phyloP scores from a whole-genome alignment of 2,329 filamentous ascomycete genomes.

The Fusarium redolens region DNA sequence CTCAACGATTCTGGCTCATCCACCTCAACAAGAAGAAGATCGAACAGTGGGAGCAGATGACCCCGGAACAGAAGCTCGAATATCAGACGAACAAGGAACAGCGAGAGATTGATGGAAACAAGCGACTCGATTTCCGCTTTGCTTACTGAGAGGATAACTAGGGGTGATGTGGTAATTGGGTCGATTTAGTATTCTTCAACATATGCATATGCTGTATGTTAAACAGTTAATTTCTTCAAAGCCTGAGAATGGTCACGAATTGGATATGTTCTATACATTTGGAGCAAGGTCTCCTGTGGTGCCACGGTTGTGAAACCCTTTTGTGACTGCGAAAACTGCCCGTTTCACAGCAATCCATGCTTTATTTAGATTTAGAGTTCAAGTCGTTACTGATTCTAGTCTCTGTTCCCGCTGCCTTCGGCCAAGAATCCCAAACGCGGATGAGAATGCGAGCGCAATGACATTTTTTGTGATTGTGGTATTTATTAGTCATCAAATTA shows the following conservation, averaged over 20 bases:
- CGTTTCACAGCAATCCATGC: background rate
- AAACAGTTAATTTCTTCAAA: background rate
- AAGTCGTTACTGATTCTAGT: slow-evolving; percentile 8
- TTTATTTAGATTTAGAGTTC: slow-evolving; percentile 1
- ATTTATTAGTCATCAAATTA: slow-evolving; percentile 12
- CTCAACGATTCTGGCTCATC: slow-evolving; percentile 58
- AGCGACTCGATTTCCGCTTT: slow-evolving; percentile 63
- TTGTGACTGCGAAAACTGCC: background rate
- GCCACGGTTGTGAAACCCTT: background rate
- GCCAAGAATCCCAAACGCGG: slow-evolving; percentile 7
- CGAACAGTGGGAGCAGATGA: slow-evolving; percentile 59
- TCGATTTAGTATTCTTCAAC: background rate
- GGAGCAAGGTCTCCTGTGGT: background rate
- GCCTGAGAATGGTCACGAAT: background rate
- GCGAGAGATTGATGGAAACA: slow-evolving; percentile 61
- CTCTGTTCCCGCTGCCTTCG: slow-evolving; percentile 9
- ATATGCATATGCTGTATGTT: background rate
- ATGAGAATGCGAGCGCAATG: background rate
- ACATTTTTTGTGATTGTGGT: slow-evolving; percentile 1
- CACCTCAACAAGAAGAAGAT: slow-evolving; percentile 62
- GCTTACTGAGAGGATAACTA: slow-evolving; percentile 48
- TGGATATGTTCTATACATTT: background rate
- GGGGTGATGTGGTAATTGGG: background rate
- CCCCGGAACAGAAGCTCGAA: slow-evolving; percentile 54
- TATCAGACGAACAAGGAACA: slow-evolving; percentile 60